Evolutionary conservation across 2,329 filamentous ascomycete genomes (phyloP).

Genomic region (Cladosporium oxysporum): DNA sequence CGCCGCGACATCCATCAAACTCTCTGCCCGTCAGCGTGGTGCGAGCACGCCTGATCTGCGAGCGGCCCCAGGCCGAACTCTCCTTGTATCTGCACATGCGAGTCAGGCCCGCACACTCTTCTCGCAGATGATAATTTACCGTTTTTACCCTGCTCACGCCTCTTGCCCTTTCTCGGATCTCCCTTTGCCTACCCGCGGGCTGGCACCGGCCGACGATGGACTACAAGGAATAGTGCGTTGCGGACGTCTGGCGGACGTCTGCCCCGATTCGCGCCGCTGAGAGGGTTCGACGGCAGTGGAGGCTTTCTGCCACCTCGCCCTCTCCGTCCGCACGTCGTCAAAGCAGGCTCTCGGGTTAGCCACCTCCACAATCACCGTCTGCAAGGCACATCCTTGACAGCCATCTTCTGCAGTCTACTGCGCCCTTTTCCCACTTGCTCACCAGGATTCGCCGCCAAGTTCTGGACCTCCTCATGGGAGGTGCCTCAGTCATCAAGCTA

Average conservation of each 20-base stretch:
- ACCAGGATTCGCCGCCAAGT: not conserved
- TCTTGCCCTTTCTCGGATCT: slow-evolving; percentile 11
- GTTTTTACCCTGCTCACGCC: slow-evolving; percentile 15
- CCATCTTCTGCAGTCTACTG: slow-evolving; percentile 7
- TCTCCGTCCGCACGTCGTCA: slow-evolving; percentile 9
- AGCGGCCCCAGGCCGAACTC: slow-evolving; percentile 9
- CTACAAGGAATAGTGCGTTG: slow-evolving; percentile 13
- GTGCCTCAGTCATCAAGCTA: slow-evolving; percentile 17
- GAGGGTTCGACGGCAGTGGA: not conserved
- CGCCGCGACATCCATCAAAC: not conserved
- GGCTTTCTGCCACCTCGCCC: not conserved
- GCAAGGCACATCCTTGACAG: slow-evolving; percentile 19
- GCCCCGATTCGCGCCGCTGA: not conserved
- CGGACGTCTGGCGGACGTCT: slow-evolving; percentile 15
- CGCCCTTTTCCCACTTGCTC: slow-evolving; percentile 2
- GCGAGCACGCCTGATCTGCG: not conserved
- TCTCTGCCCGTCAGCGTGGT: not conserved
- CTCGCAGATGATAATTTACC: slow-evolving; percentile 15
- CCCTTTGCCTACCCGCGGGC: not conserved
- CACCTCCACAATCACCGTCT: slow-evolving; percentile 15
- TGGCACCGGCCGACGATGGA: not conserved
- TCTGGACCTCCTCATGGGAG: not conserved
- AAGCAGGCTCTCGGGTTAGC: slow-evolving; percentile 12
- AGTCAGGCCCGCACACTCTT: slow-evolving; percentile 19
- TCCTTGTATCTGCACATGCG: slow-evolving; percentile 7